Evolutionary conservation across 495 filamentous ascomycete species (phyloP).

Genomic region (Xylaria venustula): DNA sequence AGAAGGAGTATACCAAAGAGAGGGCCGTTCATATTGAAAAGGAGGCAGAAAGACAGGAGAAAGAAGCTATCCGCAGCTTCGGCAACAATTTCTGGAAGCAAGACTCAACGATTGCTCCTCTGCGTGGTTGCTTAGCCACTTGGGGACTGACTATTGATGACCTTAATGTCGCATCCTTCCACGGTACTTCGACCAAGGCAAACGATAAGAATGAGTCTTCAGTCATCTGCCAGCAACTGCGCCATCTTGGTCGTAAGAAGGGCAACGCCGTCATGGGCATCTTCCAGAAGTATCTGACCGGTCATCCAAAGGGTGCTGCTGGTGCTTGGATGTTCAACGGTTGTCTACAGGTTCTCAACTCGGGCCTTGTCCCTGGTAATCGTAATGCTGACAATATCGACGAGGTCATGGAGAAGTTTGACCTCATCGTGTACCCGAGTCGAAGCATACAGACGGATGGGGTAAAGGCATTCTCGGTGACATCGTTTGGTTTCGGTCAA

Average conservation of each 20-base stretch:
- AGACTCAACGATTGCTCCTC: constrained; percentile 87
- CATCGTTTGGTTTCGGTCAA: constrained; percentile 98
- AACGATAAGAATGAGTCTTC: constrained; percentile 99
- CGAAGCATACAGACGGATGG: constrained; percentile 96
- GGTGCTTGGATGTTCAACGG: constrained; percentile 99
- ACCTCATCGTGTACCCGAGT: constrained; percentile 96
- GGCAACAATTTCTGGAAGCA: constrained; percentile 99
- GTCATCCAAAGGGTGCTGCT: constrained; percentile 98
- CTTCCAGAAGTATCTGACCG: constrained; percentile 99
- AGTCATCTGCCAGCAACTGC: constrained; percentile 94
- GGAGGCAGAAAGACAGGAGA: constrained; percentile 85
- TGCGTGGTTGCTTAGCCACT: constrained; percentile 90
- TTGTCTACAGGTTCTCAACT: constrained; percentile 89
- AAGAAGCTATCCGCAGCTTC: constrained; percentile 83
- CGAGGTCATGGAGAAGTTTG: constrained; percentile 92
- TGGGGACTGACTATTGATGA: constrained; percentile 99
- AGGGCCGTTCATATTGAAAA: constrained; percentile 83
- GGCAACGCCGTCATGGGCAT: constrained; percentile 95
- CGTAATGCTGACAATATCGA: constrained; percentile 98
- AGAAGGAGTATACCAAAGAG: constrained; percentile 81
- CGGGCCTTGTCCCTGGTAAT: constrained; percentile 92
- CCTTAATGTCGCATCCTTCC: constrained; percentile 92
- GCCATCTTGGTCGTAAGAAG: constrained; percentile 90
- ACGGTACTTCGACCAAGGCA: constrained; percentile 95
- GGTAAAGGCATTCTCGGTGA: constrained; percentile 96